Evolutionary conservation across 1,284 basidiomycete genomes (phyloP), one percentile per base, ranked within the genome.

Genomic region (Volvariella surrecta): DNA sequence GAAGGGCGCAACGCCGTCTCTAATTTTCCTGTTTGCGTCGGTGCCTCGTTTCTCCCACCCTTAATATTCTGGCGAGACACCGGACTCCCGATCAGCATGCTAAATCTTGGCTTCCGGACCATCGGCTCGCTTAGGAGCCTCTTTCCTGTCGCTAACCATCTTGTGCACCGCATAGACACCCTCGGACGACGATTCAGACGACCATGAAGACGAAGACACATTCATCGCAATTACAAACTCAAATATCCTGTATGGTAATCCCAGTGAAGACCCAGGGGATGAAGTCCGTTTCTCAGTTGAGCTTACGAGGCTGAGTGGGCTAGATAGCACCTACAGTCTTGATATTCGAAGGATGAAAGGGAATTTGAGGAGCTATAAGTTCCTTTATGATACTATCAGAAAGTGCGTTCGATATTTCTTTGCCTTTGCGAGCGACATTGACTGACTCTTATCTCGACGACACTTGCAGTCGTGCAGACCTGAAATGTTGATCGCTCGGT

Each of bases 221-320:
- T 35, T 19, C 13, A 19, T 15, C 8, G 7, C 34, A n/a, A 15
- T 19, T 6, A 15, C 34, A n/a, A 16, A 15, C 8, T 6, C 34
- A 4, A 19, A 35, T 8, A 4, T 15, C 7, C 18, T 35, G 15
- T 35, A 35, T 19, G 34, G 34, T 4, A 22, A 24, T 40, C 51
- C 60, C 37, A 62, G 72, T 6, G 75, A 84, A 48, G 92, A 96
- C 56, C 74, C 77, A 32, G 87, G 86, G 39, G 92, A 90, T 55
- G 93, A 96, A 70, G 88, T 96, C 45, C 79, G 87, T 47, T 95
- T 96, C 66, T 86, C 80, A 3, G 81, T 95, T 43, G 92, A 97
- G 67, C 65, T 96, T 38, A 95, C 91, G 17, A 72, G 81, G 48
- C 73, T 96, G 50, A 82, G 85, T 54, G 79, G 89, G 48, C 69